Evolutionary conservation across 1,284 basidiomycete genomes (phyloP), one percentile per base, ranked within the genome.

Genomic region (Cutaneotrichosporon curvatum): DNA sequence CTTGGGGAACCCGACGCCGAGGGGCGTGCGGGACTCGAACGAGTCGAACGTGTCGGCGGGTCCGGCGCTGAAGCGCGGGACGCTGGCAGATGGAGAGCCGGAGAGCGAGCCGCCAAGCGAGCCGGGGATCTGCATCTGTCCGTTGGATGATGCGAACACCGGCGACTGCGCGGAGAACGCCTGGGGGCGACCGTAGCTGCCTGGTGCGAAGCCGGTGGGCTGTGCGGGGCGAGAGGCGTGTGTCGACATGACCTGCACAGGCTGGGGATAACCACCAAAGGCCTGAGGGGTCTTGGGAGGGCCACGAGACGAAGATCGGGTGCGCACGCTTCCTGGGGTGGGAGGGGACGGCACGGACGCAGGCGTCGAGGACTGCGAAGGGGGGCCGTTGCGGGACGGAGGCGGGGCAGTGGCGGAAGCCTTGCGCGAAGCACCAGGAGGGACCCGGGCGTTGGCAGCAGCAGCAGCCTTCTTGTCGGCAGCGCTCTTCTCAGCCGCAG

Each of bases 301-400:
- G 25, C 56, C 45, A 28, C 47, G 42, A 16, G 33, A 50, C 38
- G 14, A 38, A 48, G 32, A 36, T 21, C 10, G 19, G 25, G 16
- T 23, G 23, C 32, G 41, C 31, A 22, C 31, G 25, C 32, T 36
- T 7, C 25, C 25, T 81, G 66, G 94, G 87, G 46, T 95, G 79
- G 75, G 94, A 88, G 37, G 92, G 87, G 48, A 96, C 88, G 1
- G 89, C 91, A 55, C 89, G 85, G 38, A 88, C 90, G 73, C 92
- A 1, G 63, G 63, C 7, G 60, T 56, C 2, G 58, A 52, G 1
- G 49, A 40, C 10, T 54, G 56, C n/a, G 59, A 55, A 9, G 58
- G 56, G 2, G 56, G 42, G 23, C 58, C 63, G 37, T 56, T 61
- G 42, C 55, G 52, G 31, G 58, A 39, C n/a, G 52, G 46, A 37